Conservation (phyloP, 2,329 filamentous ascomycete species). For the Furcasterigmium furcatum region DNA sequence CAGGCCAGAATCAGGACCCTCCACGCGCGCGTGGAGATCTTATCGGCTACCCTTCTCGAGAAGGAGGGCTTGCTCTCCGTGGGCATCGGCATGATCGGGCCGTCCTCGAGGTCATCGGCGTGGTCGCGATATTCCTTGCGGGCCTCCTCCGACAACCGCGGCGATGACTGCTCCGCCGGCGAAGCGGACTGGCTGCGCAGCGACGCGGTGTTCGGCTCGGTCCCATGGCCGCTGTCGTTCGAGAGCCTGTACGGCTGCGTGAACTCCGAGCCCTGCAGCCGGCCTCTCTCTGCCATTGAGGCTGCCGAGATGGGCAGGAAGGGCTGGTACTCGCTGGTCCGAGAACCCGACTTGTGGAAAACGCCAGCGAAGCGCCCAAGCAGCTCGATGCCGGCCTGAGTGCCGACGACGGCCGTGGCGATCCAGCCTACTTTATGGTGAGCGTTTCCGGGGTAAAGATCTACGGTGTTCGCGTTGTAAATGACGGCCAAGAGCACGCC, state of each 20-base stretch:
- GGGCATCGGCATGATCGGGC: slow-evolving; percentile 38
- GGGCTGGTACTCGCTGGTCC: slow-evolving; percentile 29
- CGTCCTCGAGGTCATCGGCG: slow-evolving; percentile 32
- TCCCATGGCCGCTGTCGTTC: slow-evolving; percentile 72
- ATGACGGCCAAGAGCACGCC: slow-evolving; percentile 64
- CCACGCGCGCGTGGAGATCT: slow-evolving; percentile 55
- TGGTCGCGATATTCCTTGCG: slow-evolving; percentile 47
- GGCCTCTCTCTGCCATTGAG: background rate
- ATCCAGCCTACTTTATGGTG: slow-evolving; percentile 89
- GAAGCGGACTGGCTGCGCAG: slow-evolving; percentile 64
- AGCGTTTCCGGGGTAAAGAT: slow-evolving; percentile 83
- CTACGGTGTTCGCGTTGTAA: slow-evolving; percentile 79
- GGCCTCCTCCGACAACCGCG: slow-evolving; percentile 1
- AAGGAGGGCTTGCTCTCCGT: slow-evolving; percentile 45
- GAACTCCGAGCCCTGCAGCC: background rate
- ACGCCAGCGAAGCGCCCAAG: slow-evolving; percentile 54
- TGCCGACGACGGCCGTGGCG: slow-evolving; percentile 66
- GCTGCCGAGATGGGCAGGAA: slow-evolving; percentile 27
- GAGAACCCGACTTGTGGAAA: slow-evolving; percentile 4
- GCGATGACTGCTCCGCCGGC: slow-evolving; percentile 44
- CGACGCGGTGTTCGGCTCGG: slow-evolving; percentile 65
- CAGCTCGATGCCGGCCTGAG: slow-evolving; percentile 67
- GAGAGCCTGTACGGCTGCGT: slow-evolving; percentile 49
- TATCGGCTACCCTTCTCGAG: slow-evolving; percentile 47
- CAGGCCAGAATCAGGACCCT: slow-evolving; percentile 58